Conservation (phyloP, 305 asterid genomes). For the Salvia sclarea region DNA sequence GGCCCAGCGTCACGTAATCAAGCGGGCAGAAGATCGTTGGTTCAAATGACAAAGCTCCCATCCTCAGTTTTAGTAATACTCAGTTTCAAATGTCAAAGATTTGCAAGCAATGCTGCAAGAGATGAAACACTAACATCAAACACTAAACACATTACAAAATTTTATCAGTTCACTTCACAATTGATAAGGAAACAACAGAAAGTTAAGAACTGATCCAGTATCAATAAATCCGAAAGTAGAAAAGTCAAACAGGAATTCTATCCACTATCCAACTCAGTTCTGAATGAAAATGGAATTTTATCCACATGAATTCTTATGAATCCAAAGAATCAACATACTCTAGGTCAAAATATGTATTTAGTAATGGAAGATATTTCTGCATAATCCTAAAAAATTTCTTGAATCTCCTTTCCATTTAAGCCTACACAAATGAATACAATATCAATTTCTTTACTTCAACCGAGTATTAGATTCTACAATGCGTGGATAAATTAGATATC, state of each 20-base stretch:
- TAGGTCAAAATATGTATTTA: neutral
- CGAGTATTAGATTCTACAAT: neutral
- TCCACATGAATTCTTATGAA: neutral
- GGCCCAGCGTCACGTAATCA: conserved; percentile 57
- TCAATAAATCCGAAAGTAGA: neutral
- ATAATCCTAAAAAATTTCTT: neutral
- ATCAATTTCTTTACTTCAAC: neutral
- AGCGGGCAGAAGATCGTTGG: conserved; percentile 40
- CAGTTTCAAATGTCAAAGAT: conserved; percentile 42
- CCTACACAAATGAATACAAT: neutral
- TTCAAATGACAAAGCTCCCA: conserved; percentile 62
- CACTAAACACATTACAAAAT: neutral
- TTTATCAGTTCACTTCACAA: neutral
- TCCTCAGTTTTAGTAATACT: conserved; percentile 35
- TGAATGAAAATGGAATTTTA: neutral
- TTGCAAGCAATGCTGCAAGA: conserved; percentile 44
- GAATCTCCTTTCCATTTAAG: conserved; percentile 9
- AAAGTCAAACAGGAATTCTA: neutral
- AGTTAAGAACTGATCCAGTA: neutral
- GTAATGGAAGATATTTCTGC: neutral
- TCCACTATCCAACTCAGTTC: neutral
- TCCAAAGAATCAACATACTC: neutral
- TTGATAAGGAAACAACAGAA: neutral
- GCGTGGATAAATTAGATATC: too few relatives aligned
- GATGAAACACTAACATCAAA: neutral